phyloP scores from a whole-genome alignment of 345 rosid species.

The Citrus unshiu region DNA sequence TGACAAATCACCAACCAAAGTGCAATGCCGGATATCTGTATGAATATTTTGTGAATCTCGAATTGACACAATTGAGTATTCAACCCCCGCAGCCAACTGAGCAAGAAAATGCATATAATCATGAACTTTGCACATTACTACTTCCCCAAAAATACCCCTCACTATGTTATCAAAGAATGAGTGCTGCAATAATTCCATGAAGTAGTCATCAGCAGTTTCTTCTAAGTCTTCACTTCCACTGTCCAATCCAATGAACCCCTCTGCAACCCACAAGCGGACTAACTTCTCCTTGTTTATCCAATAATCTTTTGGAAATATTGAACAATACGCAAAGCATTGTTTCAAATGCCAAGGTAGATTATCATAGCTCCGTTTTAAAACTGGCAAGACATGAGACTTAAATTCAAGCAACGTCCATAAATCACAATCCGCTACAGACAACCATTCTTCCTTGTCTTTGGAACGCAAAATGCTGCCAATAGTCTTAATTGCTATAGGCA shows the following conservation, averaged over 20 bases:
- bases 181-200: conserved; percentile 6
- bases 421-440: background rate
- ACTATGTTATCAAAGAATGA: conserved; percentile 7
- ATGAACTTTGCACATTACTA: background rate
- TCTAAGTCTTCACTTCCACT: conserved; percentile 1
- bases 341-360: conserved; percentile 20
- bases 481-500: conserved; percentile 19
- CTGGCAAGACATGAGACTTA: conserved; percentile 10
- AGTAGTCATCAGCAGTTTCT: conserved; percentile 18
- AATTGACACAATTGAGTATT: background rate
- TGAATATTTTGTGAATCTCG: background rate
- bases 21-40: background rate
- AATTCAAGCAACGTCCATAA: conserved; percentile 10
- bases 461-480: conserved; percentile 9
- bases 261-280: conserved; percentile 25
- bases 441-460: conserved; percentile 9
- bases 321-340: conserved; percentile 20
- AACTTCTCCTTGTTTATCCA: conserved; percentile 21
- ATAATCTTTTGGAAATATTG: conserved; percentile 19
- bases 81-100: background rate
- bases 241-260: conserved; percentile 11
- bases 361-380: conserved; percentile 17
- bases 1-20: background rate
- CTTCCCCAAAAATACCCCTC: conserved; percentile 1
- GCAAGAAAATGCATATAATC: conserved; percentile 12